Base-by-base conservation (phyloP, 352 stramenopile genomes). In the Phytophthora cryptogea region DNA sequence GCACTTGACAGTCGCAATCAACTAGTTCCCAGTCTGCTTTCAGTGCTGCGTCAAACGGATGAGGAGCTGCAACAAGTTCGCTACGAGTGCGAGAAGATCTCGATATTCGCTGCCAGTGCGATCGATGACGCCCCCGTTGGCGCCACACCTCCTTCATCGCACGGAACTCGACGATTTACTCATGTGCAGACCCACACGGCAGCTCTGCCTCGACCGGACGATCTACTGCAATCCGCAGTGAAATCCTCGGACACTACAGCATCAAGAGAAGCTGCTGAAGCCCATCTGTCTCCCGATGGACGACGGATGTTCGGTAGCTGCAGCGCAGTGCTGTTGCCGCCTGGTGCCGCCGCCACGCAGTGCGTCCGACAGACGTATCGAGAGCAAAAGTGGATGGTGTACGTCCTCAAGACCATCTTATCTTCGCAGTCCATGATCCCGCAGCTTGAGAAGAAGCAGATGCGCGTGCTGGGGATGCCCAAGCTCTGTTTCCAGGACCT, bases 51-150 rank as follows among this genome's bases (percentile, higher is more conserved):
- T 10, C 76, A 86, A 20, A 81, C 47, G 1, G 80, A 90, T 30
- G 82, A 89, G 10, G 80, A 86, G 26, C 68, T 92, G 5, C 78
- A 90, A 20, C 72, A 87, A 57, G 78, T 90, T 7, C 78, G 78
- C n/a, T 92, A 90, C 47, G 76, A 87, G 45, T 89, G 76, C 40
- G 79, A 88, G 45, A 88, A 90, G 37, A 70, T 89, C 8, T 89
- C 82, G 11, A 51, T 90, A 8, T 85, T 76, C 7, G 51, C 46
- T 0, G 52, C 26, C 36, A 47, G 11, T 16, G 52, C n/a, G 26
- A 32, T 54, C 26, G 56, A 26, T n/a, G 50, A 66, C 7, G 17
- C 32, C 3, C 39, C 17, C 2, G 32, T 40, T 8, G 48, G 41
- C 1, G 17, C 37, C 33, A 68, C 54, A 11, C 14, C 33, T 8